Evolutionary conservation across 2,329 filamentous ascomycete genomes (phyloP), one percentile per base, ranked within the genome.

Genomic region (Helotiales sp.): DNA sequence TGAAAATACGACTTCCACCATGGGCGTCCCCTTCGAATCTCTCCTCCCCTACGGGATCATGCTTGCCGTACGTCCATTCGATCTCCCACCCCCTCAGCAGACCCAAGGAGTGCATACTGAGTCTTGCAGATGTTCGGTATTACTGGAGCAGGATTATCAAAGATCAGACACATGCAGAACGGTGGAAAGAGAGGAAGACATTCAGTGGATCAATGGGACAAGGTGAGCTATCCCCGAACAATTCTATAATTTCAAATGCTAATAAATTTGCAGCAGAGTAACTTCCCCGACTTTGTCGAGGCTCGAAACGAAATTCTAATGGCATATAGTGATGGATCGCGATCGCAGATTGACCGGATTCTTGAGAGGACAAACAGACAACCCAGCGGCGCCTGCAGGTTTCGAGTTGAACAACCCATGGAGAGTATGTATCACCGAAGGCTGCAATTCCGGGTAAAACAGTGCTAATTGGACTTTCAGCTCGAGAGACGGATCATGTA

Each of bases 341-440:
- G 79, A 81, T 66, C 71, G 78, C 60, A 78, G 79, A 67, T 75
- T 81, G 71, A 81, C 79, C 15, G 79, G 79, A 63, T 75, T 61
- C 37, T 69, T 79, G 67, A 76, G 79, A 70, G 79, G 79, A 58
- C 79, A 81, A 70, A 77, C 75, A 37, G 79, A 80, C 65, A 75
- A 75, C 50, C 70, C 78, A 52, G 69, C 69, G 20, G 79, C 79
- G 57, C 79, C 79, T 11, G 50, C 71, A 20, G 79, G 79, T 61
- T 81, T 80, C 69, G 79, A 80, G 69, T 67, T 80, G 68, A 81
- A 77, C 74, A 81, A 80, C 65, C 77, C 77, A 62, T 81, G 79
- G 79, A 80, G 77, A 72, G 79, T 81, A 76, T 34, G 77, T 74
- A 54, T 69, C 45, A 43, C 49, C 11, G n/a, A 37, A 34, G 15